A percentile compares a stretch with the other conserved stretches of the same genome.
These are phyloP conservation scores for Schizopora paradoxa DNA, from an alignment of 1,284 basidiomycete species.

Conservation along the genomic window DNA sequence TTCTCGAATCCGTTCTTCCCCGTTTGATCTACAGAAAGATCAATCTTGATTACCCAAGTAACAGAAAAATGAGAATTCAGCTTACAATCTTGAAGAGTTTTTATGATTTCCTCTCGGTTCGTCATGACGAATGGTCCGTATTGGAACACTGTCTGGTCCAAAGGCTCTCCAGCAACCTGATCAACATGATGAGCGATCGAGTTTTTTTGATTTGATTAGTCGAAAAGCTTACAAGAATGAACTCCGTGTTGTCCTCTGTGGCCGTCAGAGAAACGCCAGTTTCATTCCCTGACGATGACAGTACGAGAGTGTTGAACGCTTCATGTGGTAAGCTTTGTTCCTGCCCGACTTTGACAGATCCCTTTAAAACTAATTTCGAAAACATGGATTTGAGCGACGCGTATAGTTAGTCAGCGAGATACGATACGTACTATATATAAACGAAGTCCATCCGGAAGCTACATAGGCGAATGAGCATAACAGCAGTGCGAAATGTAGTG, in stretches of 20 bases:
- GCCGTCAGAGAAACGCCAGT: constrained; percentile 61
- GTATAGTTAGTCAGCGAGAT: neutral
- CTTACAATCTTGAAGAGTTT: constrained; percentile 80
- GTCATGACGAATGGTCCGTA: constrained; percentile 90
- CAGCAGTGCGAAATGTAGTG: neutral
- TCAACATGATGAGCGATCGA: constrained; percentile 15
- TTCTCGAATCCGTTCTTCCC: constrained; percentile 88
- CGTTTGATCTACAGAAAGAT: constrained; percentile 48
- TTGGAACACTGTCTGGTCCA: constrained; percentile 85
- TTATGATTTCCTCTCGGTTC: constrained; percentile 70
- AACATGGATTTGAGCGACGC: neutral
- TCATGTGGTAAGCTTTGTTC: constrained; percentile 45
- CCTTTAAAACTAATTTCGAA: constrained; percentile 53
- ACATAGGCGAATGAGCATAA: constrained; percentile 13
- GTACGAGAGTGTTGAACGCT: constrained; percentile 72
- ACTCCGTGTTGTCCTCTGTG: constrained; percentile 55
- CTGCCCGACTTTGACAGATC: constrained; percentile 53
- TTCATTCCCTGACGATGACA: constrained; percentile 52
- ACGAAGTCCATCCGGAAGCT: constrained; percentile 78
- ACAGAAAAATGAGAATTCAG: constrained; percentile 9
- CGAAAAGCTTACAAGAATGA: constrained; percentile 52
- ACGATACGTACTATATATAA: constrained; percentile 64
- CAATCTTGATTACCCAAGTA: neutral
- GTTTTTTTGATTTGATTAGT: neutral
- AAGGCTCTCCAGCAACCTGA: constrained; percentile 80